Base-by-base conservation (phyloP, 2,329 filamentous ascomycete genomes). In the Daldinia eschscholtzii region DNA sequence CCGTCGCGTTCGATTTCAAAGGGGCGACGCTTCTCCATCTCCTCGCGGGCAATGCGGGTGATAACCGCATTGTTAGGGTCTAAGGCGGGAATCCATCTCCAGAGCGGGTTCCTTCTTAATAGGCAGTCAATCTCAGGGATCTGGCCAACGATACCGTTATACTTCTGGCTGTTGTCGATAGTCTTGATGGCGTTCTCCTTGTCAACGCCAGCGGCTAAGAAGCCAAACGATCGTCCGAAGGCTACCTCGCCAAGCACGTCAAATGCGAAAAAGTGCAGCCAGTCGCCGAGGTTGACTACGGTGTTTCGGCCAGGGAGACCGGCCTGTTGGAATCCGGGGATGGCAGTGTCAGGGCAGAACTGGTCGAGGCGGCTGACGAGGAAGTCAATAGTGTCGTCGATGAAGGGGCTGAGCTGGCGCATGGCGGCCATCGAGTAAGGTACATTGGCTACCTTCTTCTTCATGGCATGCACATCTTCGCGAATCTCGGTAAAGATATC, bases 401-500 rank as follows among this genome's bases (percentile, higher is more conserved):
- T 85, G 62, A 84, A 86, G 12, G 82, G 82, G 60, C 80, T 80
- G 37, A 85, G 81, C 76, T 85, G 82, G 67, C 84, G 82, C 84
- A 86, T 86, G 6, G 83, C 82, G 0, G 82, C 81, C 84, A 87
- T 86, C 75, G 81, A 83, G 75, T 87, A 87, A 0, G 84, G 83
- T 39, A 84, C 82, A 56, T 84, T 84, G 70, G 82, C 83, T 4
- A 85, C 83, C 73, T 84, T 82, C 78, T 87, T 88, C 81, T 87
- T 87, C 66, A 81, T 80, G 0, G 85, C 84, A 74, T 88, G 86
- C n/a, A 85, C 83, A 6, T 83, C 80, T 76, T 87, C 85, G 60
- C 85, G 80, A 15, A 80, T 83, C 75, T 88, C 86, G 44, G 86
- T 87, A 77, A 88, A 88, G 74, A 88, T 87, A 67, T 88, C 86